phyloP scores from a whole-genome alignment of 2,329 filamentous ascomycete species.

The Sporothrix dimorphospora region DNA sequence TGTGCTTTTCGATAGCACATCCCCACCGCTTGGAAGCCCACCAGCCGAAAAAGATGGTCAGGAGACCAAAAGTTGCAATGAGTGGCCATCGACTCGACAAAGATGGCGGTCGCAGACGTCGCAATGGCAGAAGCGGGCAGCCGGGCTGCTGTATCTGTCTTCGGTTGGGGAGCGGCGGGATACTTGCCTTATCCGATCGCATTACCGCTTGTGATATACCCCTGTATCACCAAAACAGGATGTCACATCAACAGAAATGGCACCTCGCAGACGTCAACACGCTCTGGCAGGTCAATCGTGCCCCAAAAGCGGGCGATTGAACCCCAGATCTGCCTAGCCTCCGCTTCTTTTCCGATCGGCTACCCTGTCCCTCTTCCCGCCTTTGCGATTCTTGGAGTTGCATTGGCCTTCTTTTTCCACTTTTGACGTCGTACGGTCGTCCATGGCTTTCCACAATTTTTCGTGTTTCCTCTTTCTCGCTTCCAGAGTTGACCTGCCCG shows the following conservation, averaged over 20 bases:
- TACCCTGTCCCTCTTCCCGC: not conserved
- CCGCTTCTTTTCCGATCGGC: constrained; percentile 10
- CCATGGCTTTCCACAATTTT: constrained; percentile 2
- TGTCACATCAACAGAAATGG: not conserved
- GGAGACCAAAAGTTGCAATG: not conserved
- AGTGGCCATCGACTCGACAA: not conserved
- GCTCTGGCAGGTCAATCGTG: not conserved
- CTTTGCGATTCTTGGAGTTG: not conserved
- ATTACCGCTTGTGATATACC: constrained; percentile 19
- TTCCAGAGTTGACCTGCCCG: not conserved
- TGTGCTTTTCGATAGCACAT: not conserved
- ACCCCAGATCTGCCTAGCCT: not conserved
- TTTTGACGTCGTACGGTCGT: constrained; percentile 5
- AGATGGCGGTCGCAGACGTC: not conserved
- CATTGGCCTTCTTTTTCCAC: not conserved
- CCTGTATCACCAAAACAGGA: not conserved
- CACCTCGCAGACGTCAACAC: constrained; percentile 12
- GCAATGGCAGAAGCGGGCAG: not conserved
- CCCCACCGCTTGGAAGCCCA: not conserved
- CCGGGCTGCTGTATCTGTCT: not conserved
- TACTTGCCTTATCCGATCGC: constrained; percentile 15
- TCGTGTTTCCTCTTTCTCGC: not conserved
- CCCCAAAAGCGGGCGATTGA: not conserved
- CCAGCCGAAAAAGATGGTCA: constrained; percentile 9
- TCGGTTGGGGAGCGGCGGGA: not conserved